Evolutionary conservation across 495 filamentous ascomycete genomes (phyloP).

Genomic region (Hyaloscypha finlandica): DNA sequence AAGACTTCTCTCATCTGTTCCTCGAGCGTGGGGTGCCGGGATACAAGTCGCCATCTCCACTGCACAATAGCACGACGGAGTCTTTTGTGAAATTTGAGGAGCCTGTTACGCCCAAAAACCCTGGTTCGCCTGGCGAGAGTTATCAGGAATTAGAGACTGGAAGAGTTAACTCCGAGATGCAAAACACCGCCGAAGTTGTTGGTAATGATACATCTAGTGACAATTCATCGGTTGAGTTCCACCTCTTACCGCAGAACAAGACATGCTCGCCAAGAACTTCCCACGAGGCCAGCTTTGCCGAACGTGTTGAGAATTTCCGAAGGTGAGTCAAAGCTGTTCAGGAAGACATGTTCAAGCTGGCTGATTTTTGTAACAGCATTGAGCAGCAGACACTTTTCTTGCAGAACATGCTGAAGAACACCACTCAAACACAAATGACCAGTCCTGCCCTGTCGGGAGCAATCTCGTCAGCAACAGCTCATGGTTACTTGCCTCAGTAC

Average conservation of each 20-base stretch:
- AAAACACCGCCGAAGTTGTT: constrained; percentile 4
- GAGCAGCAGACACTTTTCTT: constrained; percentile 30
- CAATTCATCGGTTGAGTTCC: constrained; percentile 23
- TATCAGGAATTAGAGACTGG: constrained; percentile 12
- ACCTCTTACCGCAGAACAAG: constrained; percentile 7
- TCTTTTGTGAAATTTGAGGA: background rate
- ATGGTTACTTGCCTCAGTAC: constrained; percentile 33
- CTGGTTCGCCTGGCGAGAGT: background rate
- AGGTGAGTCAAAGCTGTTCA: constrained; percentile 17
- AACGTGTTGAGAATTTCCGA: constrained; percentile 27
- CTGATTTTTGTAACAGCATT: constrained; percentile 13
- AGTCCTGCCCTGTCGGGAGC: constrained; percentile 27
- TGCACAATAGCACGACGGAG: background rate
- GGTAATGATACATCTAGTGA: constrained; percentile 10
- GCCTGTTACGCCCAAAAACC: constrained; percentile 8
- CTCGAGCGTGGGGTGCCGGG: constrained; percentile 20
- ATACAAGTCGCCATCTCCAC: constrained; percentile 22
- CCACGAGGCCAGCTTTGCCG: constrained; percentile 11
- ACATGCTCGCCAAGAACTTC: constrained; percentile 5
- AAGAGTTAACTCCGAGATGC: background rate
- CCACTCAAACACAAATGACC: constrained; percentile 22
- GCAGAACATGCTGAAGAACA: constrained; percentile 32
- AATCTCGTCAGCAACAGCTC: constrained; percentile 32
- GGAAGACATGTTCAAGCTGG: background rate
- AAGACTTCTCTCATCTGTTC: constrained; percentile 26